Percentiles rank a stretch among this genome's conserved stretches.
These are phyloP conservation scores for Phylloporus sp. DNA, from an alignment of 768 basidiomycete species.

Conservation along the genomic window DNA sequence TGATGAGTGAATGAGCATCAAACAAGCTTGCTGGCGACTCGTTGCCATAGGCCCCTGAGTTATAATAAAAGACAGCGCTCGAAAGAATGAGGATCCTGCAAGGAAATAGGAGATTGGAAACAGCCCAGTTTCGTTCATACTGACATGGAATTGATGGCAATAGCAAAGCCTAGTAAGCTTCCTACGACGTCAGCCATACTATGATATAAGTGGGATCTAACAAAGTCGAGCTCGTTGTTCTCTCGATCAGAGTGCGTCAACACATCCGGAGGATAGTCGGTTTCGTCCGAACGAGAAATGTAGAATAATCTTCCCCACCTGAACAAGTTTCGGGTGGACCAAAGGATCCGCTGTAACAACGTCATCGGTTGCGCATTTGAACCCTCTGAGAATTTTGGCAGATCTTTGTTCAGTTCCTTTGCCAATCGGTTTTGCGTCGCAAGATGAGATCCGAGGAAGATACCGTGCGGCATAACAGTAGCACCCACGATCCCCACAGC, in stretches of 20 bases:
- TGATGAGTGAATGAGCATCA: slow-evolving; percentile 77
- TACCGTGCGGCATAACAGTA: slow-evolving; percentile 90
- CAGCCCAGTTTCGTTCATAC: slow-evolving; percentile 18
- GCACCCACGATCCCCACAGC: slow-evolving; percentile 76
- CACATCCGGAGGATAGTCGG: slow-evolving; percentile 23
- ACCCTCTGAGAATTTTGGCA: slow-evolving; percentile 11
- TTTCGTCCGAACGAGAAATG: slow-evolving; percentile 20
- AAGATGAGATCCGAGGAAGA: slow-evolving; percentile 86
- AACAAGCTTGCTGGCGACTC: slow-evolving; percentile 68
- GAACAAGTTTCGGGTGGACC: slow-evolving; percentile 8
- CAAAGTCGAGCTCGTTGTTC: slow-evolving; percentile 53
- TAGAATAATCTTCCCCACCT: slow-evolving; percentile 20
- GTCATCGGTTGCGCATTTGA: slow-evolving; percentile 13
- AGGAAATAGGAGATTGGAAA: neutral
- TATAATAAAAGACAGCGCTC: slow-evolving; percentile 75
- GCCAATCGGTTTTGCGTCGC: slow-evolving; percentile 76
- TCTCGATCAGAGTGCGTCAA: slow-evolving; percentile 50
- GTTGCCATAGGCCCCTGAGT: slow-evolving; percentile 36
- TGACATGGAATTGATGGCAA: slow-evolving; percentile 82
- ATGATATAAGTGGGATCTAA: slow-evolving; percentile 62
- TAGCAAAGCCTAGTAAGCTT: slow-evolving; percentile 77
- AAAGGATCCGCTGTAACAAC: slow-evolving; percentile 18
- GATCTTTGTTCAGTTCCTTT: slow-evolving; percentile 12
- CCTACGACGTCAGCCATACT: slow-evolving; percentile 62
- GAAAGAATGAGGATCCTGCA: slow-evolving; percentile 77